These are phyloP conservation scores for Haberlea rhodopensis DNA, from an alignment of 257 asterid species.

Conservation along the genomic window DNA sequence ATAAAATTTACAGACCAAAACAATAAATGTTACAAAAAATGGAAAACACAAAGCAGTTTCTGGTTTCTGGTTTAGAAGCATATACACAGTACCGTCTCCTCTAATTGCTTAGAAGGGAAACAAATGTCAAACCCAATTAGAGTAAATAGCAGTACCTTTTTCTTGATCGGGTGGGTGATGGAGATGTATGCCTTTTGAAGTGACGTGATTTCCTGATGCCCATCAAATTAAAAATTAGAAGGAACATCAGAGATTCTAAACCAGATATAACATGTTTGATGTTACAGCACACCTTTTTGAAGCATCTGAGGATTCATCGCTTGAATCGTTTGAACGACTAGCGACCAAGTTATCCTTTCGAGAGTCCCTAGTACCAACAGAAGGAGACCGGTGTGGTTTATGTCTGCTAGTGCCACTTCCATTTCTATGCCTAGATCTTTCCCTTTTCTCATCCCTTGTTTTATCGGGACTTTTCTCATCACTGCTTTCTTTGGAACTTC, in stretches of 20 bases:
- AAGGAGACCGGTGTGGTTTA: slow-evolving; percentile 61
- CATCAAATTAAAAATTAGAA: slow-evolving; percentile 28
- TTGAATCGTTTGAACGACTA: slow-evolving; percentile 49
- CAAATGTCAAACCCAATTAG: slow-evolving; percentile 5
- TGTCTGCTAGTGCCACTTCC: slow-evolving; percentile 61
- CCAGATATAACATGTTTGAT: slow-evolving; percentile 9
- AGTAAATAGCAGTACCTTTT: slow-evolving; percentile 57
- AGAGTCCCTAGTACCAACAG: slow-evolving; percentile 55
- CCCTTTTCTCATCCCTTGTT: slow-evolving; percentile 58
- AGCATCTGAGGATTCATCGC: slow-evolving; percentile 71
- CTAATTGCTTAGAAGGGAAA: background rate
- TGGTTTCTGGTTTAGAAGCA: background rate
- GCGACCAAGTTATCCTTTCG: slow-evolving; percentile 46
- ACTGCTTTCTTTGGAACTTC: slow-evolving; percentile 41
- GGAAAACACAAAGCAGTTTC: background rate
- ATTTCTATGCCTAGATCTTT: slow-evolving; percentile 53
- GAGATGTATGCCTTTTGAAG: slow-evolving; percentile 66
- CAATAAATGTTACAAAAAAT: background rate
- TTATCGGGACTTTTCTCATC: slow-evolving; percentile 54
- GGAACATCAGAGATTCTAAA: slow-evolving; percentile 17
- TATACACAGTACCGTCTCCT: background rate
- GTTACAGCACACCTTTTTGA: slow-evolving; percentile 55
- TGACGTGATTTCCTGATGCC: slow-evolving; percentile 64
- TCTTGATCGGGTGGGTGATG: slow-evolving; percentile 70
- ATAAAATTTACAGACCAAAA: background rate